Evolutionary conservation across 371 early-diverging fungal species (phyloP).

Genomic region (Mortierella sp.): DNA sequence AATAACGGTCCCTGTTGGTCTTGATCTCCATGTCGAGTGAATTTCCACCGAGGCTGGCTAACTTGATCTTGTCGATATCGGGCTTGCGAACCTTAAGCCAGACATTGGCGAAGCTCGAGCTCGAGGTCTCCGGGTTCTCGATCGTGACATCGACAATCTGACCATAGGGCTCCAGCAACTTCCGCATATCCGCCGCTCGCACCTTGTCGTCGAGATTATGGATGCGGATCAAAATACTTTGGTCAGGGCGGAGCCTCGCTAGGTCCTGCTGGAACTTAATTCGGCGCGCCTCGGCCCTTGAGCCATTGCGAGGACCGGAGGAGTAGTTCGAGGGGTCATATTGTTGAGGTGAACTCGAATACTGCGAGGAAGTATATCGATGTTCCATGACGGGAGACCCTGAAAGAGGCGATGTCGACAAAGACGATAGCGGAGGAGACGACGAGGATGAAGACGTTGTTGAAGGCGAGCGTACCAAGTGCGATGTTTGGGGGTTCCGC

Average conservation of each 20-base stretch:
- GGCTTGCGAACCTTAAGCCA: constrained; percentile 16
- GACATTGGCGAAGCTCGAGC: constrained; percentile 1
- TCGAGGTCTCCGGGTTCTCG: constrained; percentile 9
- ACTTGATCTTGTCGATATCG: constrained; percentile 18
- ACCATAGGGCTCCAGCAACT: constrained; percentile 22
- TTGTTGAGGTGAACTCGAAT: neutral
- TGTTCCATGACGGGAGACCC: neutral
- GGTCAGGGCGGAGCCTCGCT: neutral
- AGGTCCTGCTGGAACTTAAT: constrained; percentile 10
- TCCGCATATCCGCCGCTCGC: constrained; percentile 15
- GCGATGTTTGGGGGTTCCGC: neutral
- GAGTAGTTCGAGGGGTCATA: neutral
- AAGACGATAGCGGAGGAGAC: neutral
- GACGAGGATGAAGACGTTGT: neutral
- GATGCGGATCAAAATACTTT: constrained; percentile 20
- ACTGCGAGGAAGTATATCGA: neutral
- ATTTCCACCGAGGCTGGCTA: neutral
- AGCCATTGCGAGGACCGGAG: neutral
- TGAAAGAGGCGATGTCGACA: neutral
- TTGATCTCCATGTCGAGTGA: constrained; percentile 5
- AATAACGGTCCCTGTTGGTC: neutral
- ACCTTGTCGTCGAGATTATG: constrained; percentile 2
- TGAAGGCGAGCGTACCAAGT: neutral
- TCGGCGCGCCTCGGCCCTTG: neutral
- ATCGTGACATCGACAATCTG: constrained; percentile 23